Evolutionary conservation across 495 filamentous ascomycete genomes (phyloP).

Genomic region (Sporormia fimetaria): DNA sequence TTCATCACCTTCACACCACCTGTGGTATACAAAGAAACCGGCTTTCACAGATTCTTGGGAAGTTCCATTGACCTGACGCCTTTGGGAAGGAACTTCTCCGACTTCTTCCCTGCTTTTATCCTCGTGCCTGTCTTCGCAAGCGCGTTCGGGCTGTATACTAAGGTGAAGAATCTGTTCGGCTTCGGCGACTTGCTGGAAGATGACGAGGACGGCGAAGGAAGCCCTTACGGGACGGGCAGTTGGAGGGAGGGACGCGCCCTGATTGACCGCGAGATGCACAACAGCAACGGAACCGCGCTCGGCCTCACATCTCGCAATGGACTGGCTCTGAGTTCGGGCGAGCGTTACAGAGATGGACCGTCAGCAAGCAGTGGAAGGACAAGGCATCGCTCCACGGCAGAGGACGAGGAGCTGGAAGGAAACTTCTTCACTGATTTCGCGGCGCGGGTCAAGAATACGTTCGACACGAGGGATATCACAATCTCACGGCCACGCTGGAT

Average conservation of each 20-base stretch:
- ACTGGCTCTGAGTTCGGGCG: constrained; percentile 13
- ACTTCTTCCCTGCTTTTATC: constrained; percentile 77
- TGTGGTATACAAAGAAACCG: constrained; percentile 53
- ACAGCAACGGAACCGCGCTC: constrained; percentile 37
- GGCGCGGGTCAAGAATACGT: constrained; percentile 79
- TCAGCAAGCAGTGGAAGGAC: constrained; percentile 1
- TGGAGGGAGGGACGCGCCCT: constrained; percentile 93
- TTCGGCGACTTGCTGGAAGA: constrained; percentile 54
- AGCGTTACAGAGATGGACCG: constrained; percentile 14
- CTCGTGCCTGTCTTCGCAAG: constrained; percentile 73
- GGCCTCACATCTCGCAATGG: constrained; percentile 24
- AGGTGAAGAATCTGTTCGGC: constrained; percentile 62
- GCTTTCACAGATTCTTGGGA: constrained; percentile 82
- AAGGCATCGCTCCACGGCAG: constrained; percentile 15
- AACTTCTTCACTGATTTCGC: constrained; percentile 72
- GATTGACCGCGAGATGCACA: constrained; percentile 78
- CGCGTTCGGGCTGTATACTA: constrained; percentile 75
- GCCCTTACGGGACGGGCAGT: constrained; percentile 61
- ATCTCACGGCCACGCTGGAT: constrained; percentile 86
- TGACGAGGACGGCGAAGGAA: constrained; percentile 58
- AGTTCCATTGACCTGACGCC: constrained; percentile 72
- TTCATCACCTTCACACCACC: constrained; percentile 78
- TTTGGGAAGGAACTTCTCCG: constrained; percentile 73
- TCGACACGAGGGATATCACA: constrained; percentile 73
- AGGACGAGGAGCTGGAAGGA: constrained; percentile 51